Percentiles rank a stretch among this genome's conserved stretches.
Conservation (phyloP, 352 stramenopile genomes). For the Pythium scleroteichum region DNA sequence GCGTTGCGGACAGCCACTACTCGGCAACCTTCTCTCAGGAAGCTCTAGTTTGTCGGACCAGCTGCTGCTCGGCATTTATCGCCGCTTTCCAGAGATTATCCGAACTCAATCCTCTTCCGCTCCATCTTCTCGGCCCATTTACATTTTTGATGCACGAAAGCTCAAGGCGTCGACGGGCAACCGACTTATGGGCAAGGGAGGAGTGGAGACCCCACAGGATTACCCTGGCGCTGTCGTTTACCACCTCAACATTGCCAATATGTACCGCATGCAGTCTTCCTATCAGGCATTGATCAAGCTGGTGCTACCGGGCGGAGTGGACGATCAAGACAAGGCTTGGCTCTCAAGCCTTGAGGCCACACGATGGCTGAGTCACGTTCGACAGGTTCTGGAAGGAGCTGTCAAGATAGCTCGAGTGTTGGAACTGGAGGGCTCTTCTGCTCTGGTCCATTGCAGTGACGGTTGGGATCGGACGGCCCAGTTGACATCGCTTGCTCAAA, state of each 20-base stretch:
- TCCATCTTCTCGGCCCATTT: slow-evolving; percentile 66
- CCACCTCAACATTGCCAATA: slow-evolving; percentile 92
- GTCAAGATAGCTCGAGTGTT: slow-evolving; percentile 88
- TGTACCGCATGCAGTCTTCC: slow-evolving; percentile 91
- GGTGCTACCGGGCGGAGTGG: slow-evolving; percentile 55
- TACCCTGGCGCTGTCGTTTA: slow-evolving; percentile 77
- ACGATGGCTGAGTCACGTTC: slow-evolving; percentile 84
- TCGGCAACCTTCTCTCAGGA: slow-evolving; percentile 72
- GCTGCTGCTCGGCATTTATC: slow-evolving; percentile 67
- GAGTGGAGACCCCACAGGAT: slow-evolving; percentile 84
- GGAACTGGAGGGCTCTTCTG: slow-evolving; percentile 76
- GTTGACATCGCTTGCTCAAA: slow-evolving; percentile 71
- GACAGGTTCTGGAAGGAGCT: slow-evolving; percentile 76
- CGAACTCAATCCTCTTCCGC: slow-evolving; percentile 67
- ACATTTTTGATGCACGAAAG: slow-evolving; percentile 91
- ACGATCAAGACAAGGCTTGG: slow-evolving; percentile 72
- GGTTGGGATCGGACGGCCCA: slow-evolving; percentile 88
- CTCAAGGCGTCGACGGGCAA: slow-evolving; percentile 90
- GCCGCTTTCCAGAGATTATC: slow-evolving; percentile 81
- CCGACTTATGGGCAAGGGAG: slow-evolving; percentile 89
- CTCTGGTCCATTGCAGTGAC: slow-evolving; percentile 87
- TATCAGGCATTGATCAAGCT: slow-evolving; percentile 74
- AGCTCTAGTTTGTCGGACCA: slow-evolving; percentile 79
- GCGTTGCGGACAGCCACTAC: slow-evolving; percentile 80
- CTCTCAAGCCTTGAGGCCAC: slow-evolving; percentile 73